Evolutionary conservation across 2,329 filamentous ascomycete genomes (phyloP).

Genomic region (Cordyceps militaris): DNA sequence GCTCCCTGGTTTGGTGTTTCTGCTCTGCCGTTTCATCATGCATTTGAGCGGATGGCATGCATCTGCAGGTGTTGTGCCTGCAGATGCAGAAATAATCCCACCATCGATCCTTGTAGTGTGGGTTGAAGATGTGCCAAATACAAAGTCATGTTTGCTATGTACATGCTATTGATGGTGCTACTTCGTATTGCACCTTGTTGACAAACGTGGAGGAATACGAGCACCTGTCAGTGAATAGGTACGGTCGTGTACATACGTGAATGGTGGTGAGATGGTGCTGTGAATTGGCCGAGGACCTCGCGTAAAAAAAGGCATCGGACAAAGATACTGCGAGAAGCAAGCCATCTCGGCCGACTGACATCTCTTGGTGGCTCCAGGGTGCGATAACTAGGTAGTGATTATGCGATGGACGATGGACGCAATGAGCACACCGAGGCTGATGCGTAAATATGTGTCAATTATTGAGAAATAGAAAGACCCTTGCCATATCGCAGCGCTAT

Average conservation of each 20-base stretch:
- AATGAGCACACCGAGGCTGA: background rate
- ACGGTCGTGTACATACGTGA: too few relatives aligned
- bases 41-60: conserved; percentile 1
- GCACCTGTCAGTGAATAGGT: background rate
- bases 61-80: background rate
- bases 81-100: conserved; percentile 2
- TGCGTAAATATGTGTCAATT: background rate
- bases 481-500: background rate
- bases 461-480: background rate
- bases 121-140: background rate
- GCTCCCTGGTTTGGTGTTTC: background rate
- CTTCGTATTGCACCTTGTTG: too few relatives aligned
- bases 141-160: too few relatives aligned
- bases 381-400: background rate
- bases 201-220: background rate
- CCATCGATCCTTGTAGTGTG: background rate
- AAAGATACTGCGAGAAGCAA: background rate
- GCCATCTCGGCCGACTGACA: background rate
- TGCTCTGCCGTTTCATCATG: background rate
- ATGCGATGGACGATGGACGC: background rate
- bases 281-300: background rate
- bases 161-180: too few relatives aligned
- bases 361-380: background rate
- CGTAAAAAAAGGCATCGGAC: background rate
- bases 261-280: too few relatives aligned